Evolutionary conservation across 257 asterid species (phyloP).

Genomic region (Solanum tacnaense): DNA sequence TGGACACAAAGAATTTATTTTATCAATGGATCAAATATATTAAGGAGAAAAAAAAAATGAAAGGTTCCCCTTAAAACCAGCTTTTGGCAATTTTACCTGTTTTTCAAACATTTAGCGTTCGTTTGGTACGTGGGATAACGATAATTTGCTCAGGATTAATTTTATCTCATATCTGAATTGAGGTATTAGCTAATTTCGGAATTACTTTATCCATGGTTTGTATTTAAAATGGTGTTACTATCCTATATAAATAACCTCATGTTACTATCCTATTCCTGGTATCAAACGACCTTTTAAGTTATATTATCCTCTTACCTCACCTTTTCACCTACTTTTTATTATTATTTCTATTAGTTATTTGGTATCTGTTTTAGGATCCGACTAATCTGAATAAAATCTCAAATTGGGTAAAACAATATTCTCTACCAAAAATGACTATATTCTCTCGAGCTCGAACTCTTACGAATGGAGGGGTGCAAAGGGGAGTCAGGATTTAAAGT

Average conservation of each 20-base stretch:
- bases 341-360: background rate
- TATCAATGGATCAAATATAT: background rate
- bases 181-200: background rate
- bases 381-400: background rate
- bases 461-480: background rate
- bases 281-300: no score
- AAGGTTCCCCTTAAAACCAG: slow-evolving; percentile 22
- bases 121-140: background rate
- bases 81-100: background rate
- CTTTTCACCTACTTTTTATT: no score
- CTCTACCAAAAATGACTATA: background rate
- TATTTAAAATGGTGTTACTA: no score
- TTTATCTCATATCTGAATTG: no score
- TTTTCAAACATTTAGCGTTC: background rate
- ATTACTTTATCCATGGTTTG: no score
- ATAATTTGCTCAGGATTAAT: background rate
- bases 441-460: background rate
- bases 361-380: background rate
- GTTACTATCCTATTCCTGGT: no score
- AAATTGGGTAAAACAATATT: background rate
- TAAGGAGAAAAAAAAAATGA: background rate
- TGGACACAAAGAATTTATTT: background rate
- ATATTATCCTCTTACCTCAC: no score
- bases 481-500: background rate
- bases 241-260: background rate